These are phyloP conservation scores for Ascochyta fabae DNA, from an alignment of 2,329 filamentous ascomycete species.

Conservation along the genomic window DNA sequence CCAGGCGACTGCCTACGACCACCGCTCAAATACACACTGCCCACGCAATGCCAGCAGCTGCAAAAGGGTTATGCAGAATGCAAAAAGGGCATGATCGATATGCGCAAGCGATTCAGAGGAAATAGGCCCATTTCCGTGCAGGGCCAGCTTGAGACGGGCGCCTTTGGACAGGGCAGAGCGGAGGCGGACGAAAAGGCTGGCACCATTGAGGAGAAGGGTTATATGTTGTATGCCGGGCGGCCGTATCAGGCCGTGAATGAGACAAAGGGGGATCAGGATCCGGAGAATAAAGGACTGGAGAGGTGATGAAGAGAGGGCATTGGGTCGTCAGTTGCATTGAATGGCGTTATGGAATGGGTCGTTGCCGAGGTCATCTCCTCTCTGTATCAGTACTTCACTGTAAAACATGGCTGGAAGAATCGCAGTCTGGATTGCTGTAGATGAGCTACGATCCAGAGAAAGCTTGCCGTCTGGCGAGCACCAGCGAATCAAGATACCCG, in stretches of 20 bases:
- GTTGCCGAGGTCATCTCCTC: conserved; percentile 7
- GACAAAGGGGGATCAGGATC: conserved; percentile 39
- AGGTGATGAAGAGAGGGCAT: conserved; percentile 17
- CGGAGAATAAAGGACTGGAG: conserved; percentile 29
- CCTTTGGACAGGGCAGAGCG: conserved; percentile 36
- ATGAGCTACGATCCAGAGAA: not conserved
- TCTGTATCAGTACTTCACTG: conserved; percentile 21
- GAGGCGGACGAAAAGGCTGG: conserved; percentile 43
- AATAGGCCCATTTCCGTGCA: conserved; percentile 76
- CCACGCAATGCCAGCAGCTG: conserved; percentile 87
- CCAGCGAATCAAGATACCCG: not conserved
- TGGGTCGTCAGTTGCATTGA: conserved; percentile 14
- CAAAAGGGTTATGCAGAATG: conserved; percentile 91
- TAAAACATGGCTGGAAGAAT: conserved; percentile 11
- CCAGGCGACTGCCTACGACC: conserved; percentile 87
- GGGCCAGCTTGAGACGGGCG: conserved; percentile 43
- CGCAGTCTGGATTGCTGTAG: not conserved
- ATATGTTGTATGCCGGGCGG: conserved; percentile 48
- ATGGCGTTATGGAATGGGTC: conserved; percentile 17
- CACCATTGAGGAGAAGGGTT: conserved; percentile 48
- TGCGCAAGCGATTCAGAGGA: conserved; percentile 97
- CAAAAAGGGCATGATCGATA: conserved; percentile 95
- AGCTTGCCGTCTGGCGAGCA: not conserved
- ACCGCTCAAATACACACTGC: conserved; percentile 81
- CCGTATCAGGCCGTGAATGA: conserved; percentile 39